Percentiles rank a stretch among this genome's conserved stretches.
These are phyloP conservation scores for Leucoagaricus sp. DNA, from an alignment of 1,284 basidiomycete genomes.

Conservation along the genomic window DNA sequence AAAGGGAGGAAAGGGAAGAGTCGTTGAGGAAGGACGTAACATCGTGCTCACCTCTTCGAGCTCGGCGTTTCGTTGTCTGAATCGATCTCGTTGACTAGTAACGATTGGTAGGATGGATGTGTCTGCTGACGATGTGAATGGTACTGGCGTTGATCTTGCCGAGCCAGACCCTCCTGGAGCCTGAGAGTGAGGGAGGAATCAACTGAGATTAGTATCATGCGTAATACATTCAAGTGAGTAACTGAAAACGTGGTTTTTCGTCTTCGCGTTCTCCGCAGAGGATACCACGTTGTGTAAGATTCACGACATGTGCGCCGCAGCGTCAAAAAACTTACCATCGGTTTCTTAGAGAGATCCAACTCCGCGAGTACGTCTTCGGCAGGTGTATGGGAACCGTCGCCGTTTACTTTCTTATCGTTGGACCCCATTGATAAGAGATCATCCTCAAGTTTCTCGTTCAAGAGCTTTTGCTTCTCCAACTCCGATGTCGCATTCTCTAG, in stretches of 20 bases:
- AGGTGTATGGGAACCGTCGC: conserved; percentile 16
- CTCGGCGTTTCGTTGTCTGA: conserved; percentile 94
- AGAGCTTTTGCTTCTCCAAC: conserved; percentile 70
- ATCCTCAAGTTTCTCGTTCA: conserved; percentile 91
- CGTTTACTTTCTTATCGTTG: conserved; percentile 13
- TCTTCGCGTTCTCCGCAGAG: neutral
- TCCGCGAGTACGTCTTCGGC: conserved; percentile 60
- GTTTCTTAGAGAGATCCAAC: conserved; percentile 69
- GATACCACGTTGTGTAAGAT: neutral
- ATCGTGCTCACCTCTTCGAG: conserved; percentile 80
- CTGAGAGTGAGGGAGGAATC: neutral
- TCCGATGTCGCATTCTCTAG: conserved; percentile 64
- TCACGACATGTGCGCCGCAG: neutral
- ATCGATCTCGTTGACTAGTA: conserved; percentile 93
- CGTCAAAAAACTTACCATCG: conserved; percentile 32
- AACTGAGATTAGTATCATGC: neutral
- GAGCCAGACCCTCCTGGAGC: conserved; percentile 20
- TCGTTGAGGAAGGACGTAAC: neutral
- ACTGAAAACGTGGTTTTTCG: neutral
- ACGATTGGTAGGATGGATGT: conserved; percentile 95
- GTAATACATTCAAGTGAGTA: neutral
- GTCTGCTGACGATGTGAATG: conserved; percentile 76
- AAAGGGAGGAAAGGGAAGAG: neutral
- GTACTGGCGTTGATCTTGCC: conserved; percentile 59
- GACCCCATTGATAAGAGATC: conserved; percentile 78